Conservation (phyloP, 768 basidiomycete species). For the Panellus pusillus region DNA sequence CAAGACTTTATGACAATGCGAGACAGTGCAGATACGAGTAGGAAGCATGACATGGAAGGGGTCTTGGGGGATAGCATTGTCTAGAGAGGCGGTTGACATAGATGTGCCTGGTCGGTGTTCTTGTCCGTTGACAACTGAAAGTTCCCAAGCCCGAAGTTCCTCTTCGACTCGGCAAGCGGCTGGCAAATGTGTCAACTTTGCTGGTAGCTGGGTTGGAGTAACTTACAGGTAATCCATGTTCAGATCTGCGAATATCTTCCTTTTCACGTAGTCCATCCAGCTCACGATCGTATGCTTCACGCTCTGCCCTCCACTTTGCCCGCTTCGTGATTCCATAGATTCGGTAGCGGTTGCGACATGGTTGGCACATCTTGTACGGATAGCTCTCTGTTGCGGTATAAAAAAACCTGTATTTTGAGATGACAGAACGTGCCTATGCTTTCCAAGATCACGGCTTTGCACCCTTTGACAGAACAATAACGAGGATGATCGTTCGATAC, state of each 20-base stretch:
- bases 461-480: constrained; percentile 56
- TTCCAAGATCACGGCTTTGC: constrained; percentile 43
- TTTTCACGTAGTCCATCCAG: constrained; percentile 35
- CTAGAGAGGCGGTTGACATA: background rate
- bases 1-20: constrained; percentile 54
- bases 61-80: background rate
- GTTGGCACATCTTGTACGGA: constrained; percentile 44
- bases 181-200: constrained; percentile 13
- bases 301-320: constrained; percentile 51
- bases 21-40: constrained; percentile 56
- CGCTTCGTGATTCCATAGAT: constrained; percentile 56
- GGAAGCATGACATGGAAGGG: constrained; percentile 25
- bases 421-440: constrained; percentile 28
- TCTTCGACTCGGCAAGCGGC: constrained; percentile 37
- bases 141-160: constrained; percentile 37
- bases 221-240: constrained; percentile 39
- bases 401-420: constrained; percentile 24
- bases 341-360: constrained; percentile 50
- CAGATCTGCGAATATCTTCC: constrained; percentile 38
- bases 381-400: constrained; percentile 26
- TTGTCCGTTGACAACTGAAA: constrained; percentile 34
- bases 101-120: constrained; percentile 18
- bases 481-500: constrained; percentile 25
- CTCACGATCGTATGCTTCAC: constrained; percentile 42
- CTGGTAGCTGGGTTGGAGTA: constrained; percentile 1